Base-by-base conservation (phyloP, 768 basidiomycete genomes). In the Multifurca ochricompacta region DNA sequence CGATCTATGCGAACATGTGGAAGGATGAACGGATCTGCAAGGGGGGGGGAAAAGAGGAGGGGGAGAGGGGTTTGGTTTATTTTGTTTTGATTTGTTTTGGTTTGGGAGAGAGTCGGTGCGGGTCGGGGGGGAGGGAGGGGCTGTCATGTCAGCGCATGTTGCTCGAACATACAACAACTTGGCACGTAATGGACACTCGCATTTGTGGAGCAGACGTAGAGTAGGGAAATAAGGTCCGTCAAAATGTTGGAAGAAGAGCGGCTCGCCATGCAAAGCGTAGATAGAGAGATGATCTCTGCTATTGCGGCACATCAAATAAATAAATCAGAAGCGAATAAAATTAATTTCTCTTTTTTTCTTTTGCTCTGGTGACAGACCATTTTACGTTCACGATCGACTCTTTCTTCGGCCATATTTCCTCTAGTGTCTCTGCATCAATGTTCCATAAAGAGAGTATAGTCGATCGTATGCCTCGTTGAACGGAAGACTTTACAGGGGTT, bases 401-500 rank as follows among this genome's bases (percentile, higher is more conserved):
- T 76, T 98, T 99, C 87, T 98, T 99, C 3, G 94, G 91, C 96
- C 96, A 99, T 48, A 99, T 79, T 63, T 79, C 79, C 66, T 99
- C 96, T 28, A 98, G 73, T 2, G 84, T 81, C 59, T 89, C 90
- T 37, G 81, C 77, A 58, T 83, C 81, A 47, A 90, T 78, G 63
- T 82, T 87, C 78, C 91, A 87, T 68, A 95, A 92, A 18, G 85
- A 78, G 45, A 96, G 75, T 30, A 96, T 73, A 41, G 75, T 76
- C 21, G 83, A 72, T 52, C 96, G 84, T 69, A 98, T 92, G 61
- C 80, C 78, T 65, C 96, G 79, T 67, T 98, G 95, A 6, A 91
- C 85, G 23, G 94, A 97, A 31, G 91, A 83, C 70, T 98, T 98
- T 55, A 97, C 80, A 35, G 87, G 87, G 11, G 91, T 92, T 61